Evolutionary conservation across 2,329 filamentous ascomycete species (phyloP).

Genomic region (Diaporthe sp.): DNA sequence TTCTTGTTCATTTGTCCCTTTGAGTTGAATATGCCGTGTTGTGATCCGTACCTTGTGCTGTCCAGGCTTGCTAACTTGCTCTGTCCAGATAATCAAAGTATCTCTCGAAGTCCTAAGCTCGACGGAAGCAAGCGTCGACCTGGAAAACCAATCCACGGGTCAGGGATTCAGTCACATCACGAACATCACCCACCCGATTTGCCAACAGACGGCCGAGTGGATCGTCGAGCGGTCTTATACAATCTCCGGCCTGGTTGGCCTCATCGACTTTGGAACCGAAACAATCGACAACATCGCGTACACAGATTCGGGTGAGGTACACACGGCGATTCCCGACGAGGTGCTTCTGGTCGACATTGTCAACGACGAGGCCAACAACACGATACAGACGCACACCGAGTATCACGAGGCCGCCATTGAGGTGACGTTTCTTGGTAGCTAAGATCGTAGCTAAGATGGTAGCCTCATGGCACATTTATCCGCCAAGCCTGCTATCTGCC

Average conservation of each 20-base stretch:
- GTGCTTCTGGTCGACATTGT: background rate
- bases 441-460: no score
- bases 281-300: background rate
- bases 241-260: background rate
- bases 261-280: background rate
- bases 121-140: background rate
- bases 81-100: background rate
- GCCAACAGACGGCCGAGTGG: background rate
- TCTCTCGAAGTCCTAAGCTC: background rate
- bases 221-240: background rate
- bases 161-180: background rate
- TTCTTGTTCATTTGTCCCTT: background rate
- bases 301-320: background rate
- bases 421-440: background rate
- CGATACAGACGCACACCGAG: background rate
- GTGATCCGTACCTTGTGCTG: background rate
- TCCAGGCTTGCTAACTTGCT: rapidly evolving
- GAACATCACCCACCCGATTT: background rate
- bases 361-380: background rate
- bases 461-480: background rate
- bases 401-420: no score
- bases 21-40: rapidly evolving
- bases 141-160: background rate
- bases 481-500: background rate
- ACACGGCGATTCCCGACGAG: background rate